Conservation (phyloP, 129 eudicot species). For the sunflower (Helianthus annuus) region HanXRQr2.0-SUNRISE NC_035447.2:21750529-21751028, state of each 20-base stretch:
- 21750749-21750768: conserved; percentile 23
- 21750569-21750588: no score
- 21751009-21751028: neutral
- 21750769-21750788: conserved; percentile 30
- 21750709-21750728: conserved; percentile 39
- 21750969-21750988: neutral
- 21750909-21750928: no score
- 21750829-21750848: conserved; percentile 18
- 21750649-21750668: neutral
- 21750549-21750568: no score
- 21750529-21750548: no score
- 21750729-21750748: conserved; percentile 29
- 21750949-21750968: neutral
- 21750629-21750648: no score
- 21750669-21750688: neutral
- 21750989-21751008: no score
- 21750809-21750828: neutral
- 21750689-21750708: neutral
- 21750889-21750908: no score
- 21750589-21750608: no score
- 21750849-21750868: neutral
- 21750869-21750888: no score
- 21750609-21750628: no score
- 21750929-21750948: neutral
- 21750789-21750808: conserved; percentile 17